Evolutionary conservation across 2,329 filamentous ascomycete species (phyloP).

Genomic region (Didymella segeticola): DNA sequence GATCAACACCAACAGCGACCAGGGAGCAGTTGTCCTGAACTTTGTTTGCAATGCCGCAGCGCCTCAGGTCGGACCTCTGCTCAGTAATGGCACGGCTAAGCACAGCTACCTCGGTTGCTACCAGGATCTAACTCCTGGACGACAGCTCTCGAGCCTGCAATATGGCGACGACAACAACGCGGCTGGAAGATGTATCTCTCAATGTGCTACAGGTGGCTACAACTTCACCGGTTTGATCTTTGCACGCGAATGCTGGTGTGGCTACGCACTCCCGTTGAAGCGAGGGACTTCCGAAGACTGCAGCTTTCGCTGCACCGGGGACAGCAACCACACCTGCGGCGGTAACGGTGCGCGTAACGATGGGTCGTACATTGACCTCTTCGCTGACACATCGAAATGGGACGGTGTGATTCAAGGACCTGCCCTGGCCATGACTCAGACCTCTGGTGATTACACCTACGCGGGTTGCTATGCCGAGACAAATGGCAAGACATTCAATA

Average conservation of each 20-base stretch:
- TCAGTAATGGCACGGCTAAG: conserved; percentile 53
- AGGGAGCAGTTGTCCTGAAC: conserved; percentile 58
- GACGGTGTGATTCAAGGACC: conserved; percentile 27
- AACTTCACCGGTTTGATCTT: conserved; percentile 60
- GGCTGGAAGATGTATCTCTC: conserved; percentile 55
- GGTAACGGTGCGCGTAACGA: conserved; percentile 55
- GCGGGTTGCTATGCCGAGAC: conserved; percentile 22
- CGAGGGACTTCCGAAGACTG: conserved; percentile 57
- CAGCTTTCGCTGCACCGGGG: conserved; percentile 60
- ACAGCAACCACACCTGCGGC: conserved; percentile 60
- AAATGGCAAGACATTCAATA: conserved; percentile 16
- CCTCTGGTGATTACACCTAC: conserved; percentile 21
- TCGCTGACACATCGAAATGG: conserved; percentile 26
- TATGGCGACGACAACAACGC: conserved; percentile 53
- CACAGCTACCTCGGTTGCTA: conserved; percentile 64
- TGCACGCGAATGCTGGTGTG: conserved; percentile 62
- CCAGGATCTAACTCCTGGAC: conserved; percentile 62
- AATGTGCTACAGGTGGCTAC: conserved; percentile 49
- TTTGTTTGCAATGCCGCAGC: conserved; percentile 61
- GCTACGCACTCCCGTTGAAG: conserved; percentile 55
- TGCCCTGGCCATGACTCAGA: conserved; percentile 22
- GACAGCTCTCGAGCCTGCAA: conserved; percentile 57
- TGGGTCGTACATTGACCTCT: conserved; percentile 55
- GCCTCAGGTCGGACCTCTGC: conserved; percentile 60
- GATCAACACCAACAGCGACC: conserved; percentile 55